A percentile compares a stretch with the other conserved stretches of the same genome.
phyloP scores from a whole-genome alignment of 2,329 filamentous ascomycete species.

The Hypoxylon sp. region DNA sequence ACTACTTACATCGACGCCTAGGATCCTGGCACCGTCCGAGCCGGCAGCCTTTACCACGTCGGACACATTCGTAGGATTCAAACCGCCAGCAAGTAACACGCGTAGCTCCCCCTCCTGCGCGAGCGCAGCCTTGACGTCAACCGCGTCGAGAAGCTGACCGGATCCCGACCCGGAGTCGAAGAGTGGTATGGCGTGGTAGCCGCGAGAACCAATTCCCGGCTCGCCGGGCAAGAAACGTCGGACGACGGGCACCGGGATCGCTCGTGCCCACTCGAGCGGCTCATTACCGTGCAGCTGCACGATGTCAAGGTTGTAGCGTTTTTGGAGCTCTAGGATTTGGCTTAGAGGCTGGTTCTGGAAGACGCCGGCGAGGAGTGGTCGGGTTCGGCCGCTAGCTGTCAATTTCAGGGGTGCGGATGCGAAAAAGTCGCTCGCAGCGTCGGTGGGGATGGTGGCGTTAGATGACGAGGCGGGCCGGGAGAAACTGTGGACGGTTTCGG shows the following conservation, averaged over 20 bases:
- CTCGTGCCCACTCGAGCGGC: conserved; percentile 87
- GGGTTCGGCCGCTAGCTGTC: conserved; percentile 55
- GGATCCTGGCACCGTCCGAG: conserved; percentile 69
- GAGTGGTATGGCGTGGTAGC: conserved; percentile 85
- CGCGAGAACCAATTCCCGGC: conserved; percentile 76
- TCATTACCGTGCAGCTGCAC: conserved; percentile 95
- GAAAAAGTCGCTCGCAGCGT: conserved; percentile 76
- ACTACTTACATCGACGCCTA: conserved; percentile 92
- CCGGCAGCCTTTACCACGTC: conserved; percentile 73
- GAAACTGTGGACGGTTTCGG: conserved; percentile 76
- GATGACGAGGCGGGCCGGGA: conserved; percentile 53
- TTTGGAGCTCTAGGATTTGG: conserved; percentile 83
- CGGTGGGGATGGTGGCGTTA: conserved; percentile 43
- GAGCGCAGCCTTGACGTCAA: conserved; percentile 75
- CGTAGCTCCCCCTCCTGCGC: conserved; percentile 75
- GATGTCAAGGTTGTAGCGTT: conserved; percentile 81
- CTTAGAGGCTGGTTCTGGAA: conserved; percentile 91
- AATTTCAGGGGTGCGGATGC: conserved; percentile 62
- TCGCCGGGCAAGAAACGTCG: conserved; percentile 84
- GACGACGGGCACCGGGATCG: conserved; percentile 94
- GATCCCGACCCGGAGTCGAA: conserved; percentile 89
- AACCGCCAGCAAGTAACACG: conserved; percentile 85
- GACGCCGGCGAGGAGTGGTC: conserved; percentile 88
- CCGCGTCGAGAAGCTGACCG: conserved; percentile 80
- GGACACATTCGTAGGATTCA: conserved; percentile 82